A percentile compares a stretch with the other conserved stretches of the same genome.
phyloP scores from a whole-genome alignment of 306 rosid genomes.

The Phaseolus lunatus region DNA sequence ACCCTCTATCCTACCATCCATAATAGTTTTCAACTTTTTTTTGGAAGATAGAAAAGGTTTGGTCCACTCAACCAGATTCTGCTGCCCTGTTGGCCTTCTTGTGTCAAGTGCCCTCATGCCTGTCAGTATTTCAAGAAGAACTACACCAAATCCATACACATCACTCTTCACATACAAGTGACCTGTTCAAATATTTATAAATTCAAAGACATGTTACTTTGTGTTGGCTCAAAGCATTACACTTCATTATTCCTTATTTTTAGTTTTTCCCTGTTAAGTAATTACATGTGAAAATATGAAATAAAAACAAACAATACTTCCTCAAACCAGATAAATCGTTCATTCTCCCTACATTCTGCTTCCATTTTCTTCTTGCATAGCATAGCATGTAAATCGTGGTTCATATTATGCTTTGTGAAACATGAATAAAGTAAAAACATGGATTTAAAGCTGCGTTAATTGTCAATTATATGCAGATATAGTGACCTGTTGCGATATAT shows the following conservation, averaged over 20 bases:
- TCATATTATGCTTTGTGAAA: constrained; percentile 1
- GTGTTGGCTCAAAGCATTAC: constrained; percentile 6
- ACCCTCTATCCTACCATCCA: constrained; percentile 74
- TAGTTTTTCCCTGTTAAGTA: not conserved
- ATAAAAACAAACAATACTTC: too few relatives aligned
- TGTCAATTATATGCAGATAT: not conserved
- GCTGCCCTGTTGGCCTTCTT: constrained; percentile 63
- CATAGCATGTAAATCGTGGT: not conserved
- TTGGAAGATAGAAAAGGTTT: constrained; percentile 61
- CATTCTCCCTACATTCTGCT: not conserved
- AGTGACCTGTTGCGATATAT: constrained; percentile 54
- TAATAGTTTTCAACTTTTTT: constrained; percentile 59
- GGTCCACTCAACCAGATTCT: constrained; percentile 70
- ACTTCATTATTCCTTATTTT: not conserved
- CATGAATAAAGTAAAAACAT: constrained; percentile 25
- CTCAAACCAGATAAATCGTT: not conserved
- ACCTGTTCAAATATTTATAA: constrained; percentile 59
- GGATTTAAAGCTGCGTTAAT: not conserved
- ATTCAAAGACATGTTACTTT: constrained; percentile 27
- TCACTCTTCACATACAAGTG: constrained; percentile 93
- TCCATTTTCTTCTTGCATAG: not conserved
- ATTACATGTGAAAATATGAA: too few relatives aligned
- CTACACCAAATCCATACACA: constrained; percentile 91
- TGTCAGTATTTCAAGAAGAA: constrained; percentile 75
- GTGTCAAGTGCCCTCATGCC: constrained; percentile 69